Evolutionary conservation across 2,329 filamentous ascomycete genomes (phyloP).

Genomic region (Alternaria hordeiaustralica): DNA sequence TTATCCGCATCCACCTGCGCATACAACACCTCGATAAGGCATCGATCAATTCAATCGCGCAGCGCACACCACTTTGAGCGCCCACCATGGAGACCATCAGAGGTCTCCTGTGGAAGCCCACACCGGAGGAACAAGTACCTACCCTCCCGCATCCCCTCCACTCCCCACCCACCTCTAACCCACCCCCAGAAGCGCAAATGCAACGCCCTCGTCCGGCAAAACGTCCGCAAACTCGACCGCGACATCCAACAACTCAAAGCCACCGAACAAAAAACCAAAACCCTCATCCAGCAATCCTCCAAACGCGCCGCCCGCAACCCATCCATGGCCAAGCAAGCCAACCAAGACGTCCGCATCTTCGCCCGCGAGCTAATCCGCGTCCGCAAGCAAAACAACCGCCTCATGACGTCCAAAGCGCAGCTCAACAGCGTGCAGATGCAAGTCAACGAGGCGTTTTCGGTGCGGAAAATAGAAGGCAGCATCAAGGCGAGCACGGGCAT

Average conservation of each 20-base stretch:
- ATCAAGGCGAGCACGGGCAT: conserved; percentile 86
- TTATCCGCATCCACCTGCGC: conserved; percentile 1
- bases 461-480: conserved; percentile 93
- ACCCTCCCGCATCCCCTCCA: not conserved
- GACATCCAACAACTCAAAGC: conserved; percentile 81
- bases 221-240: conserved; percentile 92
- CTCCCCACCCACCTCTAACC: conserved; percentile 15
- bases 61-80: not conserved
- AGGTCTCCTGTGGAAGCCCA: conserved; percentile 87
- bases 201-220: conserved; percentile 85
- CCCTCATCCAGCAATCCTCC: conserved; percentile 82
- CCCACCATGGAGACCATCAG: conserved; percentile 81
- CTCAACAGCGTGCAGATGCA: conserved; percentile 95
- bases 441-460: conserved; percentile 93
- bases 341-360: conserved; percentile 83
- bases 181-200: conserved; percentile 84
- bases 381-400: conserved; percentile 74
- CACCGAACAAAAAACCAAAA: conserved; percentile 76
- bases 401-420: conserved; percentile 89
- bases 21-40: not conserved
- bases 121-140: conserved; percentile 87
- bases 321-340: conserved; percentile 77
- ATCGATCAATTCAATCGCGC: not conserved
- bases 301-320: conserved; percentile 82
- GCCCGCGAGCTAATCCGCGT: conserved; percentile 85